Percentiles rank a stretch among this genome's conserved stretches.
Evolutionary conservation across 2,329 filamentous ascomycete species (phyloP).

Genomic region (Scleromitrula shiraiana): DNA sequence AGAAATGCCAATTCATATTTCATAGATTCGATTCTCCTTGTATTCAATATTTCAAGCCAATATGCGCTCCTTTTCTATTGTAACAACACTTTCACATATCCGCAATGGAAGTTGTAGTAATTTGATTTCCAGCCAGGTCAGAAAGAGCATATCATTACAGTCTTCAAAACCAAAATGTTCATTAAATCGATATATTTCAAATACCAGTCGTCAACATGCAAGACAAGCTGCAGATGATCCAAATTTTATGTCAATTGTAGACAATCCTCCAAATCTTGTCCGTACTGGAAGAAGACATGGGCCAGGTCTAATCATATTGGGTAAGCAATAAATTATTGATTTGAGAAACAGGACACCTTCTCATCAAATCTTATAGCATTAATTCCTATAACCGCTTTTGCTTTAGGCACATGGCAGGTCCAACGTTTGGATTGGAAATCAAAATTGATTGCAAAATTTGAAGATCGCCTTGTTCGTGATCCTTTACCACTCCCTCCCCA

Average conservation of each 20-base stretch:
- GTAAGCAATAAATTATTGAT: too few species aligned
- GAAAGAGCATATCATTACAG: background rate
- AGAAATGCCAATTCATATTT: too few species aligned
- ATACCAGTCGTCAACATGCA: slow-evolving; percentile 12
- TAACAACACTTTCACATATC: background rate
- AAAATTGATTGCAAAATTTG: slow-evolving; percentile 80
- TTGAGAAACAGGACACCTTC: too few species aligned
- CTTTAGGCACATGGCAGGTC: slow-evolving; percentile 90
- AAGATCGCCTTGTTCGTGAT: slow-evolving; percentile 79
- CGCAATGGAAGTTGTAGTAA: too few species aligned
- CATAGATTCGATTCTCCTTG: too few species aligned
- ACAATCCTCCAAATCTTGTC: slow-evolving; percentile 75
- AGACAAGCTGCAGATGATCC: slow-evolving; percentile 56
- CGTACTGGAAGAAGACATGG: slow-evolving; percentile 67
- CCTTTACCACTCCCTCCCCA: slow-evolving; percentile 79
- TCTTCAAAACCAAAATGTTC: slow-evolving; percentile 11
- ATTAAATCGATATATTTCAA: slow-evolving; percentile 25
- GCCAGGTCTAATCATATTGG: slow-evolving; percentile 70
- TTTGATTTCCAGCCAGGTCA: too few species aligned
- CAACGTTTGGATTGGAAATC: slow-evolving; percentile 91
- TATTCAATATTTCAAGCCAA: background rate
- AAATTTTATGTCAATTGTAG: slow-evolving; percentile 75
- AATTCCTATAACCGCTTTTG: slow-evolving; percentile 86
- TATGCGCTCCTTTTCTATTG: background rate
- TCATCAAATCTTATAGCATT: slow-evolving; percentile 36